Conservation (phyloP, 2,329 filamentous ascomycete species). For the Aureobasidium sp. region DNA sequence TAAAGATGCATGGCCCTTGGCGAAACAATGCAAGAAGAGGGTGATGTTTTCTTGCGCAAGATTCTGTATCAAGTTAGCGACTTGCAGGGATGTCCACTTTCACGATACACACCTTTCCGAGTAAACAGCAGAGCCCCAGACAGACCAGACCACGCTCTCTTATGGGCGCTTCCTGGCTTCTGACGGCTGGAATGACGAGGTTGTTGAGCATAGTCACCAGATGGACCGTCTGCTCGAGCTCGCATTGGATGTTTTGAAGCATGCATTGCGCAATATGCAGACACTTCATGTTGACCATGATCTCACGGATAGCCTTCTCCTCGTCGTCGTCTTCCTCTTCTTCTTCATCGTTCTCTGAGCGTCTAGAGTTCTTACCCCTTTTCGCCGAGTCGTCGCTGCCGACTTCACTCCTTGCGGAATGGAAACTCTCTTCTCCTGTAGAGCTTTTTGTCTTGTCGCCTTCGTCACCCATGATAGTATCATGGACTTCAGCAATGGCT, state of each 20-base stretch:
- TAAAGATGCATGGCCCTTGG: slow-evolving; percentile 79
- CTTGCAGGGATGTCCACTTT: slow-evolving; percentile 13
- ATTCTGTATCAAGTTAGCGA: slow-evolving; percentile 40
- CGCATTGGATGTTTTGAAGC: slow-evolving; percentile 84
- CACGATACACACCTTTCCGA: slow-evolving; percentile 58
- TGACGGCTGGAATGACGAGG: slow-evolving; percentile 87
- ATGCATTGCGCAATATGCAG: slow-evolving; percentile 96
- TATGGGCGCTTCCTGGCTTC: slow-evolving; percentile 85
- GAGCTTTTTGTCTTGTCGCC: slow-evolving; percentile 44
- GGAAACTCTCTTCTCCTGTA: slow-evolving; percentile 67
- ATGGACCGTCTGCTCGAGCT: slow-evolving; percentile 79
- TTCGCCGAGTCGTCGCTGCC: slow-evolving; percentile 48
- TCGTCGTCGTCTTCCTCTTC: slow-evolving; percentile 54
- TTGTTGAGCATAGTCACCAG: slow-evolving; percentile 98
- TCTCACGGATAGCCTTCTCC: slow-evolving; percentile 74
- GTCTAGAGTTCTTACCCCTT: slow-evolving; percentile 33
- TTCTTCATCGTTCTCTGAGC: slow-evolving; percentile 52
- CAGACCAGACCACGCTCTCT: slow-evolving; percentile 85
- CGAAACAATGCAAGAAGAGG: slow-evolving; percentile 93
- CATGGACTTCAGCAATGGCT: slow-evolving; percentile 91
- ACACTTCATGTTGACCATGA: slow-evolving; percentile 97
- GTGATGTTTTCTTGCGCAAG: slow-evolving; percentile 86
- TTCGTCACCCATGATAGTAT: slow-evolving; percentile 71
- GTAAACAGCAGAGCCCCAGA: slow-evolving; percentile 79
- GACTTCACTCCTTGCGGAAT: slow-evolving; percentile 82